Evolutionary conservation across 768 basidiomycete species (phyloP), one percentile per base, ranked within the genome.

Genomic region (Peribolospora baueri): DNA sequence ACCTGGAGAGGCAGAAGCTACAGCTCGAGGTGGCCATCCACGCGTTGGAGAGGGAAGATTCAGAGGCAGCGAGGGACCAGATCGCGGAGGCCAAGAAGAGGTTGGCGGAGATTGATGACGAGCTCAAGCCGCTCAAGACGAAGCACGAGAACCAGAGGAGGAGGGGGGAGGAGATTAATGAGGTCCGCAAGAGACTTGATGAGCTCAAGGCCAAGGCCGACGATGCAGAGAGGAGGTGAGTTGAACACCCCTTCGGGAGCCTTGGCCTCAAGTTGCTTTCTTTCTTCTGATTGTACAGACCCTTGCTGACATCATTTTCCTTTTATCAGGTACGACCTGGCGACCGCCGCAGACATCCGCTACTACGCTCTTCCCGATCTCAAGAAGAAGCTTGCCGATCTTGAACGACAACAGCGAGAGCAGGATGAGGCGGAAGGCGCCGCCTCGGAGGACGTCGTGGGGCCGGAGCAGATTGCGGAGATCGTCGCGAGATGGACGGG

Each of bases 361-460:
- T 93, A 85, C 68, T 87, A 84, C 63, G 86, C 88, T 5, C 74
- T 97, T 45, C 91, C 93, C 13, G 87, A 93, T 61, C 72, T 88
- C 13, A 79, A 84, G 62, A 65, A 70, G 47, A 66, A 68, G 41
- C 65, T 74, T 42, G 61, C 62, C 11, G 85, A 91, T 61, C 71
- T 87, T n/a, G 78, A 84, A 63, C 65, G 70, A 53, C 66, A 68
- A 43, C 62, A 71, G 41, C 61, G 63, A 45, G 63, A 63, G 66
- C 84, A 85, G 64, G 73, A 71, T 4, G 75, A 72, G 46, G 79
- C 82, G 59, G 75, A 75, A 36, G 59, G 77, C 4, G 54, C 55
- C 25, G 64, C 62, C 5, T 47, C 58, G 7, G 6, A 13, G 50
- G 50, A 57, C 46, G 48, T 61, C 25, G 69, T 68, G 42, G 64